Conservation (phyloP, 2,329 filamentous ascomycete species). For the Paecilomyces variotii region DNA sequence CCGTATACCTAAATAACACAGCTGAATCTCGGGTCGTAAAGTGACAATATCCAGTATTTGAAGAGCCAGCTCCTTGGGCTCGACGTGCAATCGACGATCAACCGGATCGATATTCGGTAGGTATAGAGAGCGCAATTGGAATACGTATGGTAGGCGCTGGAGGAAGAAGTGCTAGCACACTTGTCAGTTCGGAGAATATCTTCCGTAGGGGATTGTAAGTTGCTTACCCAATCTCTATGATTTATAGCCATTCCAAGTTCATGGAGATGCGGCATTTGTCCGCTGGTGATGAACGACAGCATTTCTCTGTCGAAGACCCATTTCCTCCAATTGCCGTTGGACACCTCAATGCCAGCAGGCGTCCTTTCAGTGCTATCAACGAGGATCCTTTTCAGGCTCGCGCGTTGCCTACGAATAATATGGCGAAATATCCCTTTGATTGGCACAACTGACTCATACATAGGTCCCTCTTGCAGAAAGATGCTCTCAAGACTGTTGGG, state of each 20-base stretch:
- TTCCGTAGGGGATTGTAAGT: neutral
- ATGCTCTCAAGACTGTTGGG: slow-evolving; percentile 73
- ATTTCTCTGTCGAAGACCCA: slow-evolving; percentile 67
- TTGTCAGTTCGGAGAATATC: slow-evolving; percentile 7
- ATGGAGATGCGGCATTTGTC: slow-evolving; percentile 61
- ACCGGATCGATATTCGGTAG: slow-evolving; percentile 62
- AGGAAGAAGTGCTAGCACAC: slow-evolving; percentile 63
- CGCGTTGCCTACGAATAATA: slow-evolving; percentile 61
- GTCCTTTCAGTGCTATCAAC: slow-evolving; percentile 60
- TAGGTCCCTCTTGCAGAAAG: slow-evolving; percentile 62
- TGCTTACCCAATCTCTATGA: slow-evolving; percentile 68
- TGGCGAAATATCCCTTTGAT: slow-evolving; percentile 65
- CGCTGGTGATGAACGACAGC: slow-evolving; percentile 65
- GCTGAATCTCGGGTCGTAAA: slow-evolving; percentile 64
- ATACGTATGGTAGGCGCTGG: slow-evolving; percentile 62
- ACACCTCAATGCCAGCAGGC: slow-evolving; percentile 28
- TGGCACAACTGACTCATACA: slow-evolving; percentile 50
- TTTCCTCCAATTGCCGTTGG: slow-evolving; percentile 49
- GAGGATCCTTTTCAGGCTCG: slow-evolving; percentile 63
- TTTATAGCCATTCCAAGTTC: slow-evolving; percentile 67
- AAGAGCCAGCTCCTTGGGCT: slow-evolving; percentile 63
- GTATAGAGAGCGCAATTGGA: slow-evolving; percentile 63
- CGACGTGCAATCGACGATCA: slow-evolving; percentile 53
- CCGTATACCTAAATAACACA: slow-evolving; percentile 71
- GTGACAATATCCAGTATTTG: slow-evolving; percentile 73